phyloP scores from a whole-genome alignment of 192 early-diverging fungal species.

The Coemansia sp. region DNA sequence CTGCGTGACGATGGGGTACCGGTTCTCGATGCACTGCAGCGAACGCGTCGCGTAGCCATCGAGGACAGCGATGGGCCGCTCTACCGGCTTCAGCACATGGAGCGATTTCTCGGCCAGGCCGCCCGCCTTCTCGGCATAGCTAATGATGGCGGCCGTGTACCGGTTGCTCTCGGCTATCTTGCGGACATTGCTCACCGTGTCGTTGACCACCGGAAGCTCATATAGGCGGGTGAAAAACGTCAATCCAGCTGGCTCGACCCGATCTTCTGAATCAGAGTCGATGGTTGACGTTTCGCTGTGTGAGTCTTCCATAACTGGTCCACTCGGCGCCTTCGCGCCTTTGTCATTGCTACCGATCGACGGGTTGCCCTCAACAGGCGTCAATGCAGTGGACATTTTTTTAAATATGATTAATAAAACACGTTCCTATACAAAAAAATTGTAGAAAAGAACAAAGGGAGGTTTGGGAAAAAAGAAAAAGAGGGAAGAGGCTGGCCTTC shows the following conservation, averaged over 20 bases:
- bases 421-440: neutral
- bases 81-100: slow-evolving; percentile 49
- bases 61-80: slow-evolving; percentile 55
- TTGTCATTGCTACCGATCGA: slow-evolving; percentile 27
- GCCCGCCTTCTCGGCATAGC: slow-evolving; percentile 45
- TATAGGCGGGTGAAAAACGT: slow-evolving; percentile 55
- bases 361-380: slow-evolving; percentile 6
- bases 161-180: slow-evolving; percentile 51
- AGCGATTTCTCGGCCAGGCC: slow-evolving; percentile 41
- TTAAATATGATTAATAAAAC: neutral
- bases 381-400: slow-evolving; percentile 16
- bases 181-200: slow-evolving; percentile 52
- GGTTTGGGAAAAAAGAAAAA: slow-evolving; percentile 6
- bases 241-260: slow-evolving; percentile 25
- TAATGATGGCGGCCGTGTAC: slow-evolving; percentile 41
- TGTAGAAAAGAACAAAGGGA: slow-evolving; percentile 3
- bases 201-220: slow-evolving; percentile 57
- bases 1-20: slow-evolving; percentile 60
- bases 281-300: slow-evolving; percentile 57
- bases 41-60: slow-evolving; percentile 65
- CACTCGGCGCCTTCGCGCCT: slow-evolving; percentile 16
- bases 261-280: slow-evolving; percentile 46
- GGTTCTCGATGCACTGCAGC: slow-evolving; percentile 60
- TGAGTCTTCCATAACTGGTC: slow-evolving; percentile 45
- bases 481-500: slow-evolving; percentile 5